Evolutionary conservation across 257 asterid species (phyloP).

Genomic region (Salvia splendens): DNA sequence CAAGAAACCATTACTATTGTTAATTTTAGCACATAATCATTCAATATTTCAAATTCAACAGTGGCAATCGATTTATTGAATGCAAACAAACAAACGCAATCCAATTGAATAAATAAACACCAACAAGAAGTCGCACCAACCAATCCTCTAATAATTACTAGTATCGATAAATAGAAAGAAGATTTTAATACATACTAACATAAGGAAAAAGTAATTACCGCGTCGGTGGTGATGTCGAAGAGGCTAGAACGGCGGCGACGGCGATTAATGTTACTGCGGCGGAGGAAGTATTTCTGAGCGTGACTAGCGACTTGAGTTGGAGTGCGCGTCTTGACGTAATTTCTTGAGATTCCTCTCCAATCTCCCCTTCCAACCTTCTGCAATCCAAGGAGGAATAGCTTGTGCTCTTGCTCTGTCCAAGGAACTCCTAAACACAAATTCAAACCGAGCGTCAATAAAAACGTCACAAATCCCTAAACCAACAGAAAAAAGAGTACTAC

Average conservation of each 20-base stretch:
- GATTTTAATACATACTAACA: background rate
- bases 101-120: constrained; percentile 15
- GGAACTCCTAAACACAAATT: constrained; percentile 61
- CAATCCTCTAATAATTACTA: constrained; percentile 5
- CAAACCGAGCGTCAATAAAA: constrained; percentile 20
- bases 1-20: background rate
- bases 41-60: constrained; percentile 12
- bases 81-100: constrained; percentile 11
- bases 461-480: constrained; percentile 14
- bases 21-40: background rate
- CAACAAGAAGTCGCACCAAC: constrained; percentile 29
- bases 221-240: constrained; percentile 80
- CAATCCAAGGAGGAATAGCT: constrained; percentile 75
- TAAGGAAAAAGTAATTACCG: constrained; percentile 44
- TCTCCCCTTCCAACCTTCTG: constrained; percentile 85
- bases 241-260: constrained; percentile 94
- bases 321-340: constrained; percentile 81
- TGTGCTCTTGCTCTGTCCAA: constrained; percentile 94
- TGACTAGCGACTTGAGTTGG: constrained; percentile 98
- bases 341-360: constrained; percentile 89
- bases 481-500: background rate
- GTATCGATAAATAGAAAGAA: background rate
- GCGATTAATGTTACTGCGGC: constrained; percentile 67
- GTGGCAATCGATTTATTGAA: constrained; percentile 26
- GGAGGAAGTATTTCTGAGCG: constrained; percentile 87